Evolutionary conservation across 1,284 basidiomycete species (phyloP).

Genomic region (Malassezia nana): DNA sequence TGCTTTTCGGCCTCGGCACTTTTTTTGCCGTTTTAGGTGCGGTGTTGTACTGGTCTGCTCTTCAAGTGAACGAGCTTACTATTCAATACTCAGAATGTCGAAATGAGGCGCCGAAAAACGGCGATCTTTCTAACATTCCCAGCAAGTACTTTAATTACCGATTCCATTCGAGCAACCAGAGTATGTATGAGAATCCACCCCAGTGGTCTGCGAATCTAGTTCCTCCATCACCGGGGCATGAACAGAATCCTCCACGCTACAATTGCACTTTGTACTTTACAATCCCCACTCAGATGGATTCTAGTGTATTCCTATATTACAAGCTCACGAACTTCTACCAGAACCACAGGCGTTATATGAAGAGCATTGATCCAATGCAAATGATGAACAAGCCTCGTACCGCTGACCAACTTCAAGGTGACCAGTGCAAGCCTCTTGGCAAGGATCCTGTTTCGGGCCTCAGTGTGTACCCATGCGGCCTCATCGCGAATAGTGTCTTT

Average conservation of each 20-base stretch:
- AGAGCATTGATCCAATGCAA: slow-evolving; percentile 76
- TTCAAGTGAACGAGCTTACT: slow-evolving; percentile 73
- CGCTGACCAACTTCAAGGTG: slow-evolving; percentile 50
- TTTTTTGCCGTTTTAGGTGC: slow-evolving; percentile 94
- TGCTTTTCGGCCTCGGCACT: slow-evolving; percentile 84
- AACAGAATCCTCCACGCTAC: background rate
- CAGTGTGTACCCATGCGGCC: slow-evolving; percentile 73
- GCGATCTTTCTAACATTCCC: slow-evolving; percentile 54
- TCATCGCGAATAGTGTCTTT: slow-evolving; percentile 96
- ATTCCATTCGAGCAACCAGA: slow-evolving; percentile 32
- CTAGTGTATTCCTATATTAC: slow-evolving; percentile 87
- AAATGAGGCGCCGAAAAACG: slow-evolving; percentile 1
- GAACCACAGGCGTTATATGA: slow-evolving; percentile 95
- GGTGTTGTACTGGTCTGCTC: slow-evolving; percentile 56
- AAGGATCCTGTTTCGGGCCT: slow-evolving; percentile 24
- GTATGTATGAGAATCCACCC: slow-evolving; percentile 36
- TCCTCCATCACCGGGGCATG: background rate
- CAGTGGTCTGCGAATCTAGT: slow-evolving; percentile 26
- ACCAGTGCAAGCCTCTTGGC: slow-evolving; percentile 83
- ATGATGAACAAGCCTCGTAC: slow-evolving; percentile 64
- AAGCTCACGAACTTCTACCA: slow-evolving; percentile 67
- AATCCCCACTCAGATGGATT: slow-evolving; percentile 65
- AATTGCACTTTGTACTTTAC: slow-evolving; percentile 41
- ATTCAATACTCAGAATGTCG: slow-evolving; percentile 85
- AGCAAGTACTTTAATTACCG: slow-evolving; percentile 63